Percentiles rank a stretch among this genome's conserved stretches.
phyloP scores from a whole-genome alignment of 345 rosid genomes.

The Salix purpurea region DNA sequence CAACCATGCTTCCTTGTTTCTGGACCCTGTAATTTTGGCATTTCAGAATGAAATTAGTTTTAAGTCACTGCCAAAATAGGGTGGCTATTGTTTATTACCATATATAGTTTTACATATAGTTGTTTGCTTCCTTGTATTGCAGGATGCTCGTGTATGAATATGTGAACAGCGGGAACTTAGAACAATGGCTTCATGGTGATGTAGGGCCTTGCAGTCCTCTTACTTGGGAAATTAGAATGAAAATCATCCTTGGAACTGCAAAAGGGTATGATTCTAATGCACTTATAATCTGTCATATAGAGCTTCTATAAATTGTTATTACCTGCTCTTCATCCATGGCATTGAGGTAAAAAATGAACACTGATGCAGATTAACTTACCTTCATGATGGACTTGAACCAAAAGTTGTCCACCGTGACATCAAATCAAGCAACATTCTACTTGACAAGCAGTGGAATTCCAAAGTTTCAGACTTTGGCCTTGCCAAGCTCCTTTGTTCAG shows the following conservation, averaged over 20 bases:
- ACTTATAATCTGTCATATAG: not conserved
- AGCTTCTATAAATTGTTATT: not conserved
- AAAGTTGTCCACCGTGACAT: slow-evolving; percentile 93
- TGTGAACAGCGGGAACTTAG: slow-evolving; percentile 58
- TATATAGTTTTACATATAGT: not conserved
- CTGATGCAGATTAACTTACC: slow-evolving; percentile 59
- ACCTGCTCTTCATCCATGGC: not conserved
- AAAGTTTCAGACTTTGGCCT: slow-evolving; percentile 96
- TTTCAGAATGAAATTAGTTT: not conserved
- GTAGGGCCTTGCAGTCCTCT: slow-evolving; percentile 31
- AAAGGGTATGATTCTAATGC: slow-evolving; percentile 54
- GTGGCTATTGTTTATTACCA: not conserved
- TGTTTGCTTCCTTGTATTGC: slow-evolving; percentile 1
- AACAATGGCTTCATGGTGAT: slow-evolving; percentile 34
- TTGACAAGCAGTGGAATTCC: slow-evolving; percentile 86
- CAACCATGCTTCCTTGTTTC: not conserved
- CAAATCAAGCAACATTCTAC: slow-evolving; percentile 80
- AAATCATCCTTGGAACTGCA: slow-evolving; percentile 51
- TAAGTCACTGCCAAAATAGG: not conserved
- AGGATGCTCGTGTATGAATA: slow-evolving; percentile 93
- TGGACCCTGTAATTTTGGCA: not conserved
- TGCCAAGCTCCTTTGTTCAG: slow-evolving; percentile 77
- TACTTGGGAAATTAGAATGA: slow-evolving; percentile 33
- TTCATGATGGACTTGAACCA: slow-evolving; percentile 94
- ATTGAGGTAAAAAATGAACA: not conserved